Conservation (phyloP, 2,329 filamentous ascomycete species). For the Tolypocladium ovalisporum region DNA sequence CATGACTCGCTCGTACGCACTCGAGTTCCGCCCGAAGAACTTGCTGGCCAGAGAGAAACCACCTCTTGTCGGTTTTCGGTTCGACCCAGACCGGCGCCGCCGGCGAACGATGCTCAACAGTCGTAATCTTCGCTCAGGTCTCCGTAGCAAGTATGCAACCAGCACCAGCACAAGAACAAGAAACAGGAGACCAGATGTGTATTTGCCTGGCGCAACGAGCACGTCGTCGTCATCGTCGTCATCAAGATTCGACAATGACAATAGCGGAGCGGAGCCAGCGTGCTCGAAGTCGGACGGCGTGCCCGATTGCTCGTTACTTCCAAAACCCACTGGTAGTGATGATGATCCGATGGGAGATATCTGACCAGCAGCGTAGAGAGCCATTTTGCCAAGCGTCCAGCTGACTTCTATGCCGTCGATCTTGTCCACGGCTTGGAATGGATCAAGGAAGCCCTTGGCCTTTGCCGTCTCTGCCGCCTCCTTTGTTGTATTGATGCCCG, state of each 20-base stretch:
- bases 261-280: conserved; percentile 48
- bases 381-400: conserved; percentile 95
- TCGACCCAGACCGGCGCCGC: conserved; percentile 12
- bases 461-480: conserved; percentile 57
- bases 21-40: conserved; percentile 48
- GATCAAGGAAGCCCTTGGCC: conserved; percentile 64
- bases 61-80: conserved; percentile 33
- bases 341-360: conserved; percentile 49
- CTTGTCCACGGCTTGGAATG: conserved; percentile 89
- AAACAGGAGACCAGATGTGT: conserved; percentile 65
- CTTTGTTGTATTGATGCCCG: conserved; percentile 60
- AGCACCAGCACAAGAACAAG: conserved; percentile 64
- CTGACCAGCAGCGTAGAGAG: conserved; percentile 87
- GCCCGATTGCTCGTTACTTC: conserved; percentile 60
- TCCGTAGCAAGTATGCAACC: conserved; percentile 63
- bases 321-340: conserved; percentile 75
- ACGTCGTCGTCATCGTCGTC: conserved; percentile 35
- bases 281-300: conserved; percentile 74
- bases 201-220: conserved; percentile 25
- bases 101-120: conserved; percentile 17
- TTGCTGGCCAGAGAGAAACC: conserved; percentile 47
- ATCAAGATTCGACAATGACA: conserved; percentile 10
- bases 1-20: conserved; percentile 70
- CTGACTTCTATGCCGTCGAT: conserved; percentile 86
- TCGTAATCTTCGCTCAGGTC: conserved; percentile 56